Evolutionary conservation across 1,139 yeast species (phyloP).

Genomic region (Yamadazyma mexicana): DNA sequence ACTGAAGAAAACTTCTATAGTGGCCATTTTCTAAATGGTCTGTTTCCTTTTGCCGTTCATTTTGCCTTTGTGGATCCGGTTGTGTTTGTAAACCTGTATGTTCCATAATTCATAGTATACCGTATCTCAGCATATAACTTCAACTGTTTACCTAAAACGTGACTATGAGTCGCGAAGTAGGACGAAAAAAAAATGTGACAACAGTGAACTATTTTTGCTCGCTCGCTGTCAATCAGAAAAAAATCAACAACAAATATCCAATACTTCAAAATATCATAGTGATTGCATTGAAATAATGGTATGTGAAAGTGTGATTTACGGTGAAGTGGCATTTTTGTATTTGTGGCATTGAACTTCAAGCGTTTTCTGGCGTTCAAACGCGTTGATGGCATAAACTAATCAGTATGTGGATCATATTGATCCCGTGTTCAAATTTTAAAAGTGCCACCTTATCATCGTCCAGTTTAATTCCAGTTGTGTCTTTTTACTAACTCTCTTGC

Average conservation of each 20-base stretch:
- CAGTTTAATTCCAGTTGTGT: too few species aligned
- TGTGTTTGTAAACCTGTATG: not conserved
- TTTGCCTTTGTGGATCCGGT: not conserved
- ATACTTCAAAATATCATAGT: too few species aligned
- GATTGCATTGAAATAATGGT: not conserved
- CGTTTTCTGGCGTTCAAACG: not conserved
- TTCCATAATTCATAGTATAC: too few species aligned
- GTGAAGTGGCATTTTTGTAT: too few species aligned
- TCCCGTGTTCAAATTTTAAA: not conserved
- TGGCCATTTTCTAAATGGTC: not conserved
- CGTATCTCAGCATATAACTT: too few species aligned
- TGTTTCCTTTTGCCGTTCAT: not conserved
- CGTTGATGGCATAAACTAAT: too few species aligned
- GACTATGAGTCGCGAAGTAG: constrained; percentile 1
- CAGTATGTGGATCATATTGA: not conserved
- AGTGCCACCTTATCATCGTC: too few species aligned
- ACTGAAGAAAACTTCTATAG: constrained; percentile 28
- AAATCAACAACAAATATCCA: not conserved
- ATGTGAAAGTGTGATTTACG: too few species aligned
- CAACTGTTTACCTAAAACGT: not conserved
- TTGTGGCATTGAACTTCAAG: too few species aligned
- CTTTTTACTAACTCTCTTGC: constrained; percentile 8
- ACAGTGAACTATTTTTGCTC: too few species aligned
- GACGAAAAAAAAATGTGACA: not conserved
- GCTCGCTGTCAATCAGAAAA: not conserved